Conservation (phyloP, 176 grass and related monocot genomes). For the Juncus inflexus region DNA sequence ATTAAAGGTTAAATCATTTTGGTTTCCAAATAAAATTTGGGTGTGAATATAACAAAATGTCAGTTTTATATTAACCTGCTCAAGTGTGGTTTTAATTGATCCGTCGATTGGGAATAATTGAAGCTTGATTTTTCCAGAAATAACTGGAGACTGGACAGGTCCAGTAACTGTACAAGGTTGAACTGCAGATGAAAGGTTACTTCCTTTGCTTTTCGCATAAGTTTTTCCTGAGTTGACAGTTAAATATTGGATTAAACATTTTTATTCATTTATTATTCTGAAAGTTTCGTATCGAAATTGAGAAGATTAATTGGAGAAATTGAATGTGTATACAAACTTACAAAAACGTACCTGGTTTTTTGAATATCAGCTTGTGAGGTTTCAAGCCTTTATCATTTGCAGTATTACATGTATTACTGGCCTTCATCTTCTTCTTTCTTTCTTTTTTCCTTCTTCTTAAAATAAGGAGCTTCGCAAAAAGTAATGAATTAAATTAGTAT, state of each 20-base stretch:
- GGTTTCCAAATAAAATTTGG: constrained; percentile 8
- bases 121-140: constrained; percentile 68
- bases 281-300: too few relatives aligned
- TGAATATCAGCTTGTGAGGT: constrained; percentile 40
- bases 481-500: too few relatives aligned
- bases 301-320: too few relatives aligned
- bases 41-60: not conserved
- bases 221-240: constrained; percentile 48
- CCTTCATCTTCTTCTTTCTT: constrained; percentile 45
- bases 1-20: constrained; percentile 7
- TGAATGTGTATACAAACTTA: not conserved
- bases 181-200: not conserved
- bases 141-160: constrained; percentile 27
- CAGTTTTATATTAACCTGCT: constrained; percentile 49
- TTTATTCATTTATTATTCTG: not conserved
- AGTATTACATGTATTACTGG: constrained; percentile 29
- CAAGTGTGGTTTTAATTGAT: constrained; percentile 43
- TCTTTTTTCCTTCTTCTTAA: not conserved
- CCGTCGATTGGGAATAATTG: constrained; percentile 87
- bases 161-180: constrained; percentile 25
- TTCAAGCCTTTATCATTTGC: constrained; percentile 45
- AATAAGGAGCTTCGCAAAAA: too few relatives aligned
- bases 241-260: not conserved
- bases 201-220: constrained; percentile 24
- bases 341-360: constrained; percentile 54